Base-by-base conservation (phyloP, 1,284 basidiomycete species). In the Pseudozyma thailandica region DNA sequence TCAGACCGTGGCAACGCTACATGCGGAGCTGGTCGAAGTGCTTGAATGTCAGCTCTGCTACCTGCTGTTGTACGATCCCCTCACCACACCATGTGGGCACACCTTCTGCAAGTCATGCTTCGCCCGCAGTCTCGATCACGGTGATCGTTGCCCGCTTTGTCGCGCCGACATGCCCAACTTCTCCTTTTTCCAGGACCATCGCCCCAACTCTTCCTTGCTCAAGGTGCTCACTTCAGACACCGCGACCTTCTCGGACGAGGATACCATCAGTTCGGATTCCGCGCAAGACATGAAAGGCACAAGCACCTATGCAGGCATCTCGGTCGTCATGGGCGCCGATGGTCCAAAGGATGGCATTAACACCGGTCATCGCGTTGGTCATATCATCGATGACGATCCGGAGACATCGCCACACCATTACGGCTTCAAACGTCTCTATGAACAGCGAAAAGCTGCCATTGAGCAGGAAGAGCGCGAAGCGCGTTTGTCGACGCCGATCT, bases 51-150 rank as follows among this genome's bases (percentile, higher is more conserved):
- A 94, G 83, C 92, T 97, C 30, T 97, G 94, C 84, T 91, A 92
- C 78, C 87, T 88, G 81, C 84, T 95, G 35, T 86, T 94, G 59
- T 89, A 90, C 84, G 88, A 92, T 66, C 94, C 94, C 1, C 86
- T 94, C 56, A 97, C 94, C 8, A 92, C 93, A 1, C 91, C 92
- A 4, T 97, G 94, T 82, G 93, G 95, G 82, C 94, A 97, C 84
- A 94, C 94, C 0, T 97, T 94, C 84, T 97, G 95, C 83, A 86
- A 88, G 12, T 89, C 88, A 75, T 98, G 94, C 84, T 87, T 98
- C 25, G 89, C 92, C 56, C 89, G 94, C 45, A 91, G 92, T 8
- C 87, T 95, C 62, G 94, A 97, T 82, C 92, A 97, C 84, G 90
- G 87, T 66, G 84, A 86, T 43, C 84, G 87, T 16, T 97, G 94